Conservation (phyloP, 139 green algal genomes). For the Micractinium conductrix region DNA sequence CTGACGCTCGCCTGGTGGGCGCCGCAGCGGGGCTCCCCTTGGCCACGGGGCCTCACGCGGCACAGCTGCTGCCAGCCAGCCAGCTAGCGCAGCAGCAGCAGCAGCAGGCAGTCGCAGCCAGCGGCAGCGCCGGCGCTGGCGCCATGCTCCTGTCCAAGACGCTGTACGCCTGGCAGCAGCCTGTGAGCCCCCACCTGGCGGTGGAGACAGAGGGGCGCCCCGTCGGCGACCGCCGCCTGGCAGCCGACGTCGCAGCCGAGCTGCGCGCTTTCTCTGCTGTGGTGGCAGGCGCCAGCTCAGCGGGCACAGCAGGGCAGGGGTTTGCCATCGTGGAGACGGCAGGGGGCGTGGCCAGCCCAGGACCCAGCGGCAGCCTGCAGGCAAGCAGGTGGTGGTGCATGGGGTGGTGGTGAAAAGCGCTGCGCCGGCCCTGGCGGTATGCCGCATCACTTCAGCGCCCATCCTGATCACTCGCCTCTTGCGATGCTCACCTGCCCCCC, state of each 20-base stretch:
- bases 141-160: constrained; percentile 36
- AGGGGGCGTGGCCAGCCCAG: constrained; percentile 87
- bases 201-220: constrained; percentile 62
- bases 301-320: not conserved
- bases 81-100: not conserved
- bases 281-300: not conserved
- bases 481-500: not conserved
- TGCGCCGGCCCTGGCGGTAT: not conserved
- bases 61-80: not conserved
- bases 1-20: constrained; percentile 77
- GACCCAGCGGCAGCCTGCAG: constrained; percentile 83
- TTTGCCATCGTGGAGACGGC: constrained; percentile 93
- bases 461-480: not conserved
- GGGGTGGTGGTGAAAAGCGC: not conserved
- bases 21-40: not conserved
- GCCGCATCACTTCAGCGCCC: not conserved
- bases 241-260: constrained; percentile 38
- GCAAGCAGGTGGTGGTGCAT: constrained; percentile 34
- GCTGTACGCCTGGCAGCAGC: constrained; percentile 70
- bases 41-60: constrained; percentile 10
- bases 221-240: constrained; percentile 61
- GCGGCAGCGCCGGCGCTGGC: not conserved
- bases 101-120: not conserved
- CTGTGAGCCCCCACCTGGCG: constrained; percentile 87
- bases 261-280: constrained; percentile 48